These are phyloP conservation scores for Rhododendron henanense DNA, from an alignment of 148 eudicot species.

Conservation along the genomic window DNA sequence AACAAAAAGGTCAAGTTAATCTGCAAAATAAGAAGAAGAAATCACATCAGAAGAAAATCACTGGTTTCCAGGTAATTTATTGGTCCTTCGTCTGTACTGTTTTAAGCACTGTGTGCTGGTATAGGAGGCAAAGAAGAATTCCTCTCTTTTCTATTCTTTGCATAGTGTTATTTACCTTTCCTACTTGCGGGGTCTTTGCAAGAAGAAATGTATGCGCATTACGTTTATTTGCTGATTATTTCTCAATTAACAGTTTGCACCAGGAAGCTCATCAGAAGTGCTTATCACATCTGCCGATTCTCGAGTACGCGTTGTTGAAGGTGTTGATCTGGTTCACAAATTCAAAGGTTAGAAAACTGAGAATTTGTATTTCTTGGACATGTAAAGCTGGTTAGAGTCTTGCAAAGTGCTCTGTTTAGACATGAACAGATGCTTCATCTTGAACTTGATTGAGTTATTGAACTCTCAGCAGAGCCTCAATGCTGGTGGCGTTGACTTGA, in stretches of 20 bases:
- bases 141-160: neutral
- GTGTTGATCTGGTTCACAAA: slow-evolving; percentile 76
- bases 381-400: neutral
- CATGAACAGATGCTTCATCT: neutral
- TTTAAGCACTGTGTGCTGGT: neutral
- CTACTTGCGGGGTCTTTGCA: neutral
- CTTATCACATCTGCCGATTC: slow-evolving; percentile 94
- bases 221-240: slow-evolving; percentile 15
- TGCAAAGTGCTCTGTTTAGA: neutral
- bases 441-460: neutral
- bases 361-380: neutral
- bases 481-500: neutral
- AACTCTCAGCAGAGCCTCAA: neutral
- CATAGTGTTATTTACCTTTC: neutral
- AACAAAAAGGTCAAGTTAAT: neutral
- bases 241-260: slow-evolving; percentile 61
- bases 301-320: slow-evolving; percentile 79
- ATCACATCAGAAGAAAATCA: slow-evolving; percentile 40
- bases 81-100: neutral
- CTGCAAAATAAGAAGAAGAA: slow-evolving; percentile 38
- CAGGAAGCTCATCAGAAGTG: slow-evolving; percentile 88
- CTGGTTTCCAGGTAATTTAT: neutral
- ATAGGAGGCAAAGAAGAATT: neutral
- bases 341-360: slow-evolving; percentile 60
- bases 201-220: neutral